Conservation (phyloP, 257 asterid species). For the Nicotiana sylvestris region DNA sequence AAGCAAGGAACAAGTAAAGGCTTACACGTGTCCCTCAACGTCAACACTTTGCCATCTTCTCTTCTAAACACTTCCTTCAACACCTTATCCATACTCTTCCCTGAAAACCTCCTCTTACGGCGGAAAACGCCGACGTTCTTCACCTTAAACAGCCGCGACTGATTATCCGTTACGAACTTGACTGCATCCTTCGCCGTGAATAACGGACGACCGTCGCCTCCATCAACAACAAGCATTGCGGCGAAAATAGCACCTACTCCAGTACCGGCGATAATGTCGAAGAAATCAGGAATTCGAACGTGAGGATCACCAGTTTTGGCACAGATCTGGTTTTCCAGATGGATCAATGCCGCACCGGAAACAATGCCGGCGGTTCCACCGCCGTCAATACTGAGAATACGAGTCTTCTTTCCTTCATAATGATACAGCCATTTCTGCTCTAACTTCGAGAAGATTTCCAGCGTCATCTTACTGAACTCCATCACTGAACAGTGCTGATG, state of each 20-base stretch:
- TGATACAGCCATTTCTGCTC: constrained; percentile 94
- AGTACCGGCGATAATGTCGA: constrained; percentile 79
- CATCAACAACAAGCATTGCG: constrained; percentile 68
- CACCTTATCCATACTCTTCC: constrained; percentile 55
- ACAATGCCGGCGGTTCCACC: constrained; percentile 66
- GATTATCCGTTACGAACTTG: constrained; percentile 42
- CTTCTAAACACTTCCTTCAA: constrained; percentile 59
- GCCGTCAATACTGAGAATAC: constrained; percentile 78
- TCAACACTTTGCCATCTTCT: constrained; percentile 52
- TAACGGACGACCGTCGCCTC: constrained; percentile 68
- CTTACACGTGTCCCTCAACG: constrained; percentile 77
- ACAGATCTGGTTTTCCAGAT: constrained; percentile 82
- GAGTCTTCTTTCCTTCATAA: constrained; percentile 67
- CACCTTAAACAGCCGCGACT: constrained; percentile 36
- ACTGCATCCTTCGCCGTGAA: constrained; percentile 63
- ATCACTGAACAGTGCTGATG: constrained; percentile 20
- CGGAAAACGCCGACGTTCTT: constrained; percentile 42
- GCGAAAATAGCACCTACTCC: constrained; percentile 86
- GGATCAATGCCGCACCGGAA: constrained; percentile 58
- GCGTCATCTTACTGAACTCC: constrained; percentile 73
- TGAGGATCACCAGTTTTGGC: constrained; percentile 57
- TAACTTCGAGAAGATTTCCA: constrained; percentile 80
- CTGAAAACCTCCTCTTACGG: constrained; percentile 48
- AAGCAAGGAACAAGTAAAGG: constrained; percentile 85
- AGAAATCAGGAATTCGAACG: constrained; percentile 67